Base-by-base conservation (phyloP, 169 alveolate species). In the Plasmodium knowlesi region DNA sequence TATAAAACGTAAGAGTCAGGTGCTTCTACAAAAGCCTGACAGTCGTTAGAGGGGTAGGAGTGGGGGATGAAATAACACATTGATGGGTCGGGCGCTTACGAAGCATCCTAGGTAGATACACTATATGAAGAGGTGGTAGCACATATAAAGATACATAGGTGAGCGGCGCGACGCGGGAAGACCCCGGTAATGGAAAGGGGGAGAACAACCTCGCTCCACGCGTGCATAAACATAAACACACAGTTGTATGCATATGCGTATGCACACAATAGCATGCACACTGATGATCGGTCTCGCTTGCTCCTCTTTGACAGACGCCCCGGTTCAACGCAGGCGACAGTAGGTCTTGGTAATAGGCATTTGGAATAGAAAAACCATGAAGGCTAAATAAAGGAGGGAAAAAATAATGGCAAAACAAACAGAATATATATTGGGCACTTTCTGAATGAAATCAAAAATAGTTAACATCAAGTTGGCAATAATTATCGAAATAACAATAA, bases 341-440 rank as follows among this genome's bases (percentile, higher is more conserved):
- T 85, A 85, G 41, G 41, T 85, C 81, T 85, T 85, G 10, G 84
- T 85, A 76, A 85, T 85, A 14, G 93, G 93, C 34, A 85, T n/a
- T 10, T 85, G 74, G 74, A 85, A 85, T 25, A 85, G 61, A 25
- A 50, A 76, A 14, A 37, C 3, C 61, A 85, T 85, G 61, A 85
- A 85, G 10, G 41, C n/a, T 34, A 85, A 53, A 76, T 85, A 85
- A 74, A 85, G 3, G 25, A 85, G 3, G 14, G 93, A 74, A 73
- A 50, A 85, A 34, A 73, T 0, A 14, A 76, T 46, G n/a, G 70
- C 16, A 46, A 85, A 30, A n/a, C 34, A 25, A 34, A 85, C 41
- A 50, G 79, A 10, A 25, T n/a, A 30, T 5, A 53, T 0, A 43
- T 39, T 85, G 16, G 71, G 72, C 30, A 61, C 79, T 30, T 73